These are phyloP conservation scores for Colletotrichum echinochloae DNA, from an alignment of 2,329 filamentous ascomycete genomes.

Conservation along the genomic window DNA sequence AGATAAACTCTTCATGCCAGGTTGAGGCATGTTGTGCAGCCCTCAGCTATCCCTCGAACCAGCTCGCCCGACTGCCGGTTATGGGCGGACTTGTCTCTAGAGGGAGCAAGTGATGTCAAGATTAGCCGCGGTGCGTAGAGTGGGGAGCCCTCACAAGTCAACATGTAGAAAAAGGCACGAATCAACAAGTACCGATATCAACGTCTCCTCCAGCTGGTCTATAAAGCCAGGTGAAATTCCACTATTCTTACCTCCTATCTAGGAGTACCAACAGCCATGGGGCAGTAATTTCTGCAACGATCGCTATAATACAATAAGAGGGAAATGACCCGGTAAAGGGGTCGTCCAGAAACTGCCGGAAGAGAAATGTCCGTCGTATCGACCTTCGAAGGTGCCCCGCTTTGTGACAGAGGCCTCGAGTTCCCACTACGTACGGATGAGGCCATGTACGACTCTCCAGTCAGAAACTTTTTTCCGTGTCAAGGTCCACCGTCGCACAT, in stretches of 20 bases:
- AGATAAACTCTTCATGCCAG: not conserved
- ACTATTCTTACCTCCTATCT: constrained; percentile 14
- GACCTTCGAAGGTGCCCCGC: not conserved
- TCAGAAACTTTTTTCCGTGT: constrained; percentile 36
- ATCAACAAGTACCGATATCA: not conserved
- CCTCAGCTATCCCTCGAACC: not conserved
- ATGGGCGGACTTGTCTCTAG: not conserved
- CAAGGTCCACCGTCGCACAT: constrained; percentile 31
- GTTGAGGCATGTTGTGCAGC: not conserved
- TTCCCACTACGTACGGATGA: constrained; percentile 9
- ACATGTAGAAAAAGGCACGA: not conserved
- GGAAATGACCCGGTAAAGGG: constrained; percentile 12
- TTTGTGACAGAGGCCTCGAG: not conserved
- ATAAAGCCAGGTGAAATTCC: constrained; percentile 11
- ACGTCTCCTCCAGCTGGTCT: not conserved
- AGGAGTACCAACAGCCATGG: constrained; percentile 25
- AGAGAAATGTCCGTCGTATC: constrained; percentile 18
- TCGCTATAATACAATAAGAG: constrained; percentile 37
- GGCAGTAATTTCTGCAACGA: constrained; percentile 38
- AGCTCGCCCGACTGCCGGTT: not conserved
- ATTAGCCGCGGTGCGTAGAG: not conserved
- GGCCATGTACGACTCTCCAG: constrained; percentile 16
- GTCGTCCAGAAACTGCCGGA: constrained; percentile 17
- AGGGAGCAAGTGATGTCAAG: not conserved
- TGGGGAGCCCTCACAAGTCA: not conserved